phyloP scores from a whole-genome alignment of 2,329 filamentous ascomycete species.

The Aschersonia sp. region DNA sequence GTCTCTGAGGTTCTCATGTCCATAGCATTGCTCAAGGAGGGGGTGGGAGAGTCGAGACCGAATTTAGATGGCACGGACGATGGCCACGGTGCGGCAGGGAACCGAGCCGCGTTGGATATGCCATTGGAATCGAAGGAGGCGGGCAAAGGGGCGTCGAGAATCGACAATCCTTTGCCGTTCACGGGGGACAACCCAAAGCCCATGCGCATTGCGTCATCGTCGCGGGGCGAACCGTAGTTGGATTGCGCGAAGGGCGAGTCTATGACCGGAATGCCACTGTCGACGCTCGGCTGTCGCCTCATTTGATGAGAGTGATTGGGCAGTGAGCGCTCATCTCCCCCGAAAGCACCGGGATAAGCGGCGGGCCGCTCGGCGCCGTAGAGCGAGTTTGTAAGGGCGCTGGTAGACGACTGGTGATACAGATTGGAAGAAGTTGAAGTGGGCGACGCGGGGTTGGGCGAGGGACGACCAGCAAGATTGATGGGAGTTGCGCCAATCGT shows the following conservation, averaged over 20 bases:
- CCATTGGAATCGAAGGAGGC: conserved; percentile 95
- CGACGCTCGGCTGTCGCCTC: conserved; percentile 35
- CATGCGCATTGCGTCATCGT: conserved; percentile 41
- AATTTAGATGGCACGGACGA: conserved; percentile 89
- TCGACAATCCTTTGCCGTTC: conserved; percentile 60
- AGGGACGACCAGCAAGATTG: conserved; percentile 53
- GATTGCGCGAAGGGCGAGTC: conserved; percentile 46
- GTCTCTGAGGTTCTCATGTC: conserved; percentile 48
- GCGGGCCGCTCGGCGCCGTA: conserved; percentile 28
- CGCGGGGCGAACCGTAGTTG: conserved; percentile 70
- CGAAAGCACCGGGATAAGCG: conserved; percentile 21
- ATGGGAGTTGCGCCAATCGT: conserved; percentile 43
- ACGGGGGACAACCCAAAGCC: conserved; percentile 70
- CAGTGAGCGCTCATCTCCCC: conserved; percentile 21
- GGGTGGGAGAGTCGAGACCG: conserved; percentile 71
- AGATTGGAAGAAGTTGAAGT: conserved; percentile 17
- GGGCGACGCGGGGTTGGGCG: conserved; percentile 25
- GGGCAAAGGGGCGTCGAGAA: conserved; percentile 81
- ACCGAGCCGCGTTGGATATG: conserved; percentile 78
- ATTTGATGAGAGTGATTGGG: conserved; percentile 18
- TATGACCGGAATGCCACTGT: conserved; percentile 41
- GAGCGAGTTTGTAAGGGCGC: conserved; percentile 47
- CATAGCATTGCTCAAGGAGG: conserved; percentile 51
- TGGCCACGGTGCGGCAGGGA: conserved; percentile 65
- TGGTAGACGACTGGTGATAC: conserved; percentile 45